These are phyloP conservation scores for Spergularia marina DNA, from an alignment of 148 eudicot genomes.

Conservation along the genomic window DNA sequence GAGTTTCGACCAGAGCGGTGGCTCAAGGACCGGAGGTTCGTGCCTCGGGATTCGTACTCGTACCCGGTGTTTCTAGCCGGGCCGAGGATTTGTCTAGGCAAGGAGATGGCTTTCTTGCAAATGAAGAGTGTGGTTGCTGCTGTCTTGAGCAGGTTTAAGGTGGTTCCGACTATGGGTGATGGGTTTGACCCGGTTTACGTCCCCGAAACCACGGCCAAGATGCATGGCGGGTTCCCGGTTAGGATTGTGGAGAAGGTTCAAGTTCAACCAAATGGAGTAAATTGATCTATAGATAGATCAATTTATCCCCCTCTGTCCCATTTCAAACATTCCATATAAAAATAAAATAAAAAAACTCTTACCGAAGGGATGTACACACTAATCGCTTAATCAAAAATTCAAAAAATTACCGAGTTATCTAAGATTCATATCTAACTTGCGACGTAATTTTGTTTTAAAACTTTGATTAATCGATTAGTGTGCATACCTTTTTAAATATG, in stretches of 20 bases:
- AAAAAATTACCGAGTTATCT: no score
- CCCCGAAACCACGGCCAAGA: slow-evolving; percentile 31
- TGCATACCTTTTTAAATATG: no score
- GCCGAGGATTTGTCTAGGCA: slow-evolving; percentile 44
- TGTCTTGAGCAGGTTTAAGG: slow-evolving; percentile 33
- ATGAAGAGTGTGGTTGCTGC: slow-evolving; percentile 45
- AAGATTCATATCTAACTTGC: no score
- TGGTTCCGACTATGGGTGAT: slow-evolving; percentile 32
- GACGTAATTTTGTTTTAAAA: no score
- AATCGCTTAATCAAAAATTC: no score
- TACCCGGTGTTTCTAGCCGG: slow-evolving; percentile 53
- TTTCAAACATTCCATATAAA: no score
- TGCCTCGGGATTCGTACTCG: slow-evolving; percentile 31
- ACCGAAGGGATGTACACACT: no score
- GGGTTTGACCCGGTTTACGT: slow-evolving; percentile 34
- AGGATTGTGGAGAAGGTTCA: slow-evolving; percentile 20
- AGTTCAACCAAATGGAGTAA: neutral
- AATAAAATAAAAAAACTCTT: no score
- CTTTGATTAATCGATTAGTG: no score
- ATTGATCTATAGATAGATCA: neutral
- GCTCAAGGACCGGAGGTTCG: slow-evolving; percentile 26
- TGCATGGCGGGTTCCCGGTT: slow-evolving; percentile 40
- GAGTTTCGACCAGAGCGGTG: slow-evolving; percentile 37
- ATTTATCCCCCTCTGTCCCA: no score
- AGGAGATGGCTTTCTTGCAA: slow-evolving; percentile 47